Evolutionary conservation across 495 filamentous ascomycete species (phyloP), one percentile per base, ranked within the genome.

Genomic region (Tetracladium marchalianum): DNA sequence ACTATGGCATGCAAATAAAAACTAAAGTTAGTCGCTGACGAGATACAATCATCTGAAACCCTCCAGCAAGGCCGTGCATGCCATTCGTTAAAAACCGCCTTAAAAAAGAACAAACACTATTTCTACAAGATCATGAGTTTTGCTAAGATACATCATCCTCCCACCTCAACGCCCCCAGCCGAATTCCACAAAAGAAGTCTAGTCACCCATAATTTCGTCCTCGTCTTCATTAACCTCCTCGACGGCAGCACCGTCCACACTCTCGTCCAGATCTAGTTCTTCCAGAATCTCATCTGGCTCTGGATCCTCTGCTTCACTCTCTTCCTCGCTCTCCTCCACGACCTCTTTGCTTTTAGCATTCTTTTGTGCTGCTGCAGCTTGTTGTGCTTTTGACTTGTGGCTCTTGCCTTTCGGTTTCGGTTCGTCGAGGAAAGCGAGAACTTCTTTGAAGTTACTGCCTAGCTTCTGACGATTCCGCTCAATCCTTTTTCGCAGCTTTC

Each of bases 401-500:
- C 67, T 67, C 49, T 62, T 63, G 31, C 60, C 60, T 55, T 63
- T 71, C 49, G 49, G 42, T 57, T 68, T 70, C 56, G 68, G 76
- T 51, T 81, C 77, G 51, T 87, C 85, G 1, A 97, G 59, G 55
- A 79, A 85, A 12, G 72, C 76, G 11, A 95, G 63, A 6, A 93
- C 78, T 52, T 87, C 85, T 52, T 76, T 78, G 62, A 86, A 85
- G 55, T 89, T 90, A 4, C 66, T 62, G 0, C 89, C 87, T 7
- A 95, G 66, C 50, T 66, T 69, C 15, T 60, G 62, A 54, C 76
- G 78, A 59, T 95, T 89, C 49, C 78, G 69, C 31, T 73, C 63
- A 11, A 96, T 67, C 19, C 83, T 66, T 52, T 76, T 72, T 41
- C 73, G 70, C 17, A 89, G 68, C 47, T 75, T 71, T 0, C 81